These are phyloP conservation scores for Cladosporium phlei DNA, from an alignment of 2,329 filamentous ascomycete species.

Conservation along the genomic window DNA sequence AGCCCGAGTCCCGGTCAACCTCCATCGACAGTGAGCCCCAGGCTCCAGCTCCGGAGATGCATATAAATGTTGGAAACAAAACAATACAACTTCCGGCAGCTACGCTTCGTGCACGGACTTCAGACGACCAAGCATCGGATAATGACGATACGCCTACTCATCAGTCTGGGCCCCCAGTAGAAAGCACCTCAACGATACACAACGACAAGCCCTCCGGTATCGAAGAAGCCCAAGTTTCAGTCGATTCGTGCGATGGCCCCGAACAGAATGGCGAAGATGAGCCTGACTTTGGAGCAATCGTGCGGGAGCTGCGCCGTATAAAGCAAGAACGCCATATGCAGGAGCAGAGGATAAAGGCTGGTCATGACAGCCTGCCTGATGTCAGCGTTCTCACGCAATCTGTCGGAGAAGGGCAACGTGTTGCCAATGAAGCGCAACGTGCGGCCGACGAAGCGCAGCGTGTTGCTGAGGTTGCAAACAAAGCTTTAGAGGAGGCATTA, in stretches of 20 bases:
- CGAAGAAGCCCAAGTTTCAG: not conserved
- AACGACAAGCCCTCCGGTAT: not conserved
- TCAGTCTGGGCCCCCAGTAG: not conserved
- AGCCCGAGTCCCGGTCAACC: not conserved
- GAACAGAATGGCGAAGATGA: not conserved
- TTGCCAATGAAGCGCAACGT: not conserved
- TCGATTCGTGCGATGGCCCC: not conserved
- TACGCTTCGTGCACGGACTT: not conserved
- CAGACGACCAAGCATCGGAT: not conserved
- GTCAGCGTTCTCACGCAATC: not conserved
- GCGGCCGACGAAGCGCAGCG: not conserved
- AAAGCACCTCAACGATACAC: not conserved
- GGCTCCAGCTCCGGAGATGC: not conserved
- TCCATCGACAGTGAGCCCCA: not conserved
- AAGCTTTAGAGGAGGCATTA: not conserved
- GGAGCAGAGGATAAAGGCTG: slow-evolving; percentile 22
- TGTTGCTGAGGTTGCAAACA: not conserved
- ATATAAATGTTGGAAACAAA: not conserved
- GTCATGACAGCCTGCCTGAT: slow-evolving; percentile 13
- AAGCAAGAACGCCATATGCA: slow-evolving; percentile 17
- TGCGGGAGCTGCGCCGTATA: not conserved
- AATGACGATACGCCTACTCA: not conserved
- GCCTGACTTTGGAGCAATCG: not conserved
- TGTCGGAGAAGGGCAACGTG: not conserved
- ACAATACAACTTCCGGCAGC: not conserved